phyloP scores from a whole-genome alignment of 2,329 filamentous ascomycete genomes.

The Paracoccidioides brasiliensis region DNA sequence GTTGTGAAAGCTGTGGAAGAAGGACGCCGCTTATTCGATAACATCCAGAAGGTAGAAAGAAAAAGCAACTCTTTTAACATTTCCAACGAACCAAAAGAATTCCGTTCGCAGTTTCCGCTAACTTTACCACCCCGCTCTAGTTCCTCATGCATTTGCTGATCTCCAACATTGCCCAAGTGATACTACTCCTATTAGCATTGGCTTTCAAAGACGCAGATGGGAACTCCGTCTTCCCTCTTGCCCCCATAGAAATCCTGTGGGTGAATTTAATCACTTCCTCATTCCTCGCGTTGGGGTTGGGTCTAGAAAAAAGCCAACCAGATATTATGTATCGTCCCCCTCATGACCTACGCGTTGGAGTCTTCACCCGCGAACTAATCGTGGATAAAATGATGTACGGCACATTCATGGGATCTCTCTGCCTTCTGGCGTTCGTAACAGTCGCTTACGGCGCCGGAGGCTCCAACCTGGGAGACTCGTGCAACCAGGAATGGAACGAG shows the following conservation, averaged over 20 bases:
- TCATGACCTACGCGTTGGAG: conserved; percentile 41
- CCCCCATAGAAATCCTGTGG: conserved; percentile 78
- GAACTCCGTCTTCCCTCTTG: conserved; percentile 71
- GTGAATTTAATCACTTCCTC: conserved; percentile 84
- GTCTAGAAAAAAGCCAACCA: conserved; percentile 59
- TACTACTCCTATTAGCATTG: conserved; percentile 65
- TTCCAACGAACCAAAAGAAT: conserved; percentile 39
- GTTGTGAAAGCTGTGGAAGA: conserved; percentile 71
- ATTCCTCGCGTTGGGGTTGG: conserved; percentile 74
- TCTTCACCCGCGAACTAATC: conserved; percentile 30
- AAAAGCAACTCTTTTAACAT: conserved; percentile 7
- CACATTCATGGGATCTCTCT: conserved; percentile 35
- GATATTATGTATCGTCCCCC: conserved; percentile 73
- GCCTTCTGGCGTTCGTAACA: conserved; percentile 27
- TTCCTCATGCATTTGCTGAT: conserved; percentile 68
- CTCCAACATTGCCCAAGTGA: conserved; percentile 74
- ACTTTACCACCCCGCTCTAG: conserved; percentile 20
- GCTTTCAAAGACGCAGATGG: conserved; percentile 59
- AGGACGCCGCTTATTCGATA: conserved; percentile 66
- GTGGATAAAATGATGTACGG: conserved; percentile 32
- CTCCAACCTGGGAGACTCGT: conserved; percentile 39
- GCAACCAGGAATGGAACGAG: conserved; percentile 38
- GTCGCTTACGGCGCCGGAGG: conserved; percentile 26
- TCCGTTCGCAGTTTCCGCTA: conserved; percentile 1
- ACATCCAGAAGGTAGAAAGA: conserved; percentile 48